Evolutionary conservation across 2,329 filamentous ascomycete genomes (phyloP), one percentile per base, ranked within the genome.

Genomic region (Rhinocladiella similis): DNA sequence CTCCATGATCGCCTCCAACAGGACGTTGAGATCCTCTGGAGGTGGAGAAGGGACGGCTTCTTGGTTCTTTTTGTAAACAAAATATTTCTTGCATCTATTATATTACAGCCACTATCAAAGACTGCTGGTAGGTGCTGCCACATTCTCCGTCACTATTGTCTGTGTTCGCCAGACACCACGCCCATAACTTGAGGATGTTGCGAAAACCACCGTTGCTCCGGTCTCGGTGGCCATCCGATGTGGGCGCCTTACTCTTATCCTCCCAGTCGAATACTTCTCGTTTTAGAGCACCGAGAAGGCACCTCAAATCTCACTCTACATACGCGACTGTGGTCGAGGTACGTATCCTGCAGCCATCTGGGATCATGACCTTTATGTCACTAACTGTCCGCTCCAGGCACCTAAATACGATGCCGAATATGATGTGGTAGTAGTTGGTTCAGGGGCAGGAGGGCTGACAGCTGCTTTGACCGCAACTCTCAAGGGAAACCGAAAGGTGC

Each of bases 341-440:
- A 49, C 9, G 47, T 19, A 49, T 16, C n/a, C 19, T 12, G 5
- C 12, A 1, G 2, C 2, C 16, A 42, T 7, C 39, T 42, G 39
- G 7, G 7, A 2, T 18, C 6, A 42, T 18, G 6, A 13, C 1
- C 13, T 42, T 18, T 3, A 5, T 3, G 39, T 18, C 39, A 16
- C 16, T 42, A 13, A 18, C 19, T 1, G 16, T 16, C 14, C 4
- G n/a, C 14, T 18, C n/a, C 13, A 42, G 39, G 39, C n/a, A 16
- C 14, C 39, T 3, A 42, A 12, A 42, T 42, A 42, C 14, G 39
- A 42, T 20, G 39, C 35, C 22, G 25, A 46, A 41, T 57, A 41
- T 22, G 67, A 68, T 43, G 61, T 72, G 22, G 59, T 74, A 3
- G 63, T 74, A 20, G 55, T 75, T 2, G 73, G 71, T 10, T 62